Evolutionary conservation across 1,284 basidiomycete species (phyloP), one percentile per base, ranked within the genome.

Genomic region (Pholiota adiposa): DNA sequence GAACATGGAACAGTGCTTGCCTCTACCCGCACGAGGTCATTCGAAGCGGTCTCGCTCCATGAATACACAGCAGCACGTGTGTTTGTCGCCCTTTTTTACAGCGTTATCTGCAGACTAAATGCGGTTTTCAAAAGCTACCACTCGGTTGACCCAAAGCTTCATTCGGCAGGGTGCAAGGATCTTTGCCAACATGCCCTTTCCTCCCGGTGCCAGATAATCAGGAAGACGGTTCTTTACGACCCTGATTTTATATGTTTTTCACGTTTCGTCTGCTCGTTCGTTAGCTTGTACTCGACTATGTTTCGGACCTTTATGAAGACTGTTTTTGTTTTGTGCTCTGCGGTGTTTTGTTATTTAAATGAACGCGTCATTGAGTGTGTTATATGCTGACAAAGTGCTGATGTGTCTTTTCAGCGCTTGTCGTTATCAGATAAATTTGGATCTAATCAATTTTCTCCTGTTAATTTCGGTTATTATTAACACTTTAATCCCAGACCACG

Each of bases 41-140:
- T 97, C 73, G 89, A 93, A 51, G 90, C 95, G 56, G 79, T 91
- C 29, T 78, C 88, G 11, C 83, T 87, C 64, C 75, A 80, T 59
- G 82, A 88, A 67, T 97, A 96, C 74, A 80, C 86, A 54, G 93
- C 92, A 56, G 89, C 89, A 65, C 82, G 93, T 95, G 74, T 76
- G 91, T 78, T 12, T 58, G 60, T 60, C 56, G 46, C 34, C 34
- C 59, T 63, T 55, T n/a, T 41, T 41, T 56, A 33, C 31, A n/a
- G 5, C 16, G 46, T 21, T 21, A 21, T 41, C 50, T 60, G 63
- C 54, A 55, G 46, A 56, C 61, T 67, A 53, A 63, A 61, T 55
- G 63, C 54, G 44, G 51, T 48, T 55, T 56, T 58, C 60, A n/a
- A 60, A 68, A 88, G 85, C 82, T 33, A 80, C 77, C 61, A 88